Percentiles rank a stretch among this genome's conserved stretches.
Evolutionary conservation across 2,329 filamentous ascomycete genomes (phyloP).

Genomic region (Arthrobotrys pseudoclavata): DNA sequence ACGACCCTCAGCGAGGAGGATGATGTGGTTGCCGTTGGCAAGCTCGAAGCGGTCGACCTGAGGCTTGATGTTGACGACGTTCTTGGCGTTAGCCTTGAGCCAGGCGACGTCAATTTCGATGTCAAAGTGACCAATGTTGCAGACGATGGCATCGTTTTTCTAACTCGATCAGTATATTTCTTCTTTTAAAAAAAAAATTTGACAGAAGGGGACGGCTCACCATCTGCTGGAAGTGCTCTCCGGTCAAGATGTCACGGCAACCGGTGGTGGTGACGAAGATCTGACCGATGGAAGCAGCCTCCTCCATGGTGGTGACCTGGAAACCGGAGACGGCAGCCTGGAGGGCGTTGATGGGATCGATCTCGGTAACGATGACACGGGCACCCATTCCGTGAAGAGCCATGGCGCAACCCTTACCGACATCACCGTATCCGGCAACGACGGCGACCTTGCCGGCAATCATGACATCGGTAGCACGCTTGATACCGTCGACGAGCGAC

Average conservation of each 20-base stretch:
- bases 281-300: slow-evolving; percentile 88
- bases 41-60: slow-evolving; percentile 99
- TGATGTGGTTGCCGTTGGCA: slow-evolving; percentile 94
- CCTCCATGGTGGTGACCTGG: slow-evolving; percentile 98
- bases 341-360: slow-evolving; percentile 99
- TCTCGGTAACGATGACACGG: slow-evolving; percentile 94
- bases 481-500: slow-evolving; percentile 99
- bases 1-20: slow-evolving; percentile 97
- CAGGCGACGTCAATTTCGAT: slow-evolving; percentile 99
- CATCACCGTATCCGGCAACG: slow-evolving; percentile 97
- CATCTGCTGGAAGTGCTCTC: slow-evolving; percentile 94
- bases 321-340: slow-evolving; percentile 97
- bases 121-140: slow-evolving; percentile 99
- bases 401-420: slow-evolving; percentile 98
- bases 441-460: slow-evolving; percentile 99
- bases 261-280: slow-evolving; percentile 99
- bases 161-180: slow-evolving; percentile 1
- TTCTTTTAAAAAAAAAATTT: background rate
- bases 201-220: slow-evolving; percentile 62
- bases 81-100: slow-evolving; percentile 85
- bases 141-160: slow-evolving; percentile 96
- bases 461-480: slow-evolving; percentile 99
- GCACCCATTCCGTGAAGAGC: slow-evolving; percentile 98
- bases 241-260: slow-evolving; percentile 96
- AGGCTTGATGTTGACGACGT: slow-evolving; percentile 98